Evolutionary conservation across 768 basidiomycete species (phyloP), one percentile per base, ranked within the genome.

Genomic region (Hericium rajendrae): DNA sequence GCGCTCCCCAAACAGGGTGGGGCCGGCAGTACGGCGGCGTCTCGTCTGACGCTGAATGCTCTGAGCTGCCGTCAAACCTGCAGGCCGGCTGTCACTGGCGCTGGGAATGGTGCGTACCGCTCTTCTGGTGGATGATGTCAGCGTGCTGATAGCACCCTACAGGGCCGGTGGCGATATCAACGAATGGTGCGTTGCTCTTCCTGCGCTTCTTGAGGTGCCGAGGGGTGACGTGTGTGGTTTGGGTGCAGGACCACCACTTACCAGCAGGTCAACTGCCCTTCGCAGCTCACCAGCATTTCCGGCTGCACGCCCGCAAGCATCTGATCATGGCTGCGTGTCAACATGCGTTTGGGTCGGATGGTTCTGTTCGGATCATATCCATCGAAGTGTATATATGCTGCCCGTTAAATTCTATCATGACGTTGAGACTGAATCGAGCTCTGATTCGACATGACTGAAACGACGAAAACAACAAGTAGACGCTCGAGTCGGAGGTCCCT

Each of bases 11-110:
- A 2, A 54, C 55, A 10, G 62, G 60, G 6, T 60, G 58, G 57
- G 59, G 59, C 15, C 41, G 59, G 13, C 57, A 63, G 28, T 60
- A 60, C 52, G 57, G 59, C 40, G 59, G 60, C 55, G 62, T 67
- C 16, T 56, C 62, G 10, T 65, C 65, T 40, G 53, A 61, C 48
- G 54, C 57, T 22, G 52, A 67, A 40, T 67, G 64, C 62, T 59
- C 59, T 12, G 51, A 63, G 43, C 53, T 67, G 6, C 66, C 66
- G 3, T 56, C 62, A 1, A 61, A 62, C 56, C 59, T 67, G 11
- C 64, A 64, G 48, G 62, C 66, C 12, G 66, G 66, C n/a, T 67
- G 66, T 43, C 59, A 67, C 55, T 67, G 61, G 61, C 60, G 64
- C 32, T 67, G 61, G 56, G 51, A 64, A 54, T 67, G 65, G 65